phyloP scores from a whole-genome alignment of 2,329 filamentous ascomycete species.

The Orbilia quercus region DNA sequence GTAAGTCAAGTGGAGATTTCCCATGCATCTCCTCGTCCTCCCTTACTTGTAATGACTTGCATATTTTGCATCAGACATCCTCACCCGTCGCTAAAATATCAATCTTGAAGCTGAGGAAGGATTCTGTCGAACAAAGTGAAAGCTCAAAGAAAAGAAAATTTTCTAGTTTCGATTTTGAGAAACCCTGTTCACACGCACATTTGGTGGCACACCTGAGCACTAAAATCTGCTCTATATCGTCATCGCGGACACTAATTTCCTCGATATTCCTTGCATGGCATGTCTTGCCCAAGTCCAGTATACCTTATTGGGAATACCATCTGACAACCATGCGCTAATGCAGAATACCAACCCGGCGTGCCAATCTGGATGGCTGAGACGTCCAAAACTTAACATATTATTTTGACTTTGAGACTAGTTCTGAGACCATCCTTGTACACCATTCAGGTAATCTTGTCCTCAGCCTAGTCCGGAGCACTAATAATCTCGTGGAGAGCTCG shows the following conservation, averaged over 20 bases:
- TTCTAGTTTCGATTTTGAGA: no score
- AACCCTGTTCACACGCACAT: constrained; percentile 27
- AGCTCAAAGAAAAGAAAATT: constrained; percentile 8
- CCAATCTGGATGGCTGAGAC: constrained; percentile 3
- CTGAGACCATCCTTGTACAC: no score
- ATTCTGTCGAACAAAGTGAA: background rate
- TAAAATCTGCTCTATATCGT: constrained; percentile 55
- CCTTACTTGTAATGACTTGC: background rate
- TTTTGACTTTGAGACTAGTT: no score
- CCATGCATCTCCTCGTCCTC: constrained; percentile 3
- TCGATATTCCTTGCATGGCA: constrained; percentile 53
- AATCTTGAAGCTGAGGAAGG: constrained; percentile 13
- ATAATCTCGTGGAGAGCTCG: no score
- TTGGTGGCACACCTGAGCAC: constrained; percentile 45
- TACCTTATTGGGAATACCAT: constrained; percentile 28
- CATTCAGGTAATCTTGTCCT: no score
- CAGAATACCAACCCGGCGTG: constrained; percentile 24
- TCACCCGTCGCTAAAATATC: constrained; percentile 4
- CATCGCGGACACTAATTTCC: constrained; percentile 56
- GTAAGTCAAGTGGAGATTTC: constrained; percentile 1
- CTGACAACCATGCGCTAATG: constrained; percentile 15
- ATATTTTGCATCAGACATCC: constrained; percentile 13
- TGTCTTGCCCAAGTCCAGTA: constrained; percentile 17
- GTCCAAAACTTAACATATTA: constrained; percentile 1
- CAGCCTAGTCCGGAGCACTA: no score